Percentiles rank a stretch among this genome's conserved stretches.
Conservation (phyloP, 495 filamentous ascomycete species). For the Penicillium silybi region DNA sequence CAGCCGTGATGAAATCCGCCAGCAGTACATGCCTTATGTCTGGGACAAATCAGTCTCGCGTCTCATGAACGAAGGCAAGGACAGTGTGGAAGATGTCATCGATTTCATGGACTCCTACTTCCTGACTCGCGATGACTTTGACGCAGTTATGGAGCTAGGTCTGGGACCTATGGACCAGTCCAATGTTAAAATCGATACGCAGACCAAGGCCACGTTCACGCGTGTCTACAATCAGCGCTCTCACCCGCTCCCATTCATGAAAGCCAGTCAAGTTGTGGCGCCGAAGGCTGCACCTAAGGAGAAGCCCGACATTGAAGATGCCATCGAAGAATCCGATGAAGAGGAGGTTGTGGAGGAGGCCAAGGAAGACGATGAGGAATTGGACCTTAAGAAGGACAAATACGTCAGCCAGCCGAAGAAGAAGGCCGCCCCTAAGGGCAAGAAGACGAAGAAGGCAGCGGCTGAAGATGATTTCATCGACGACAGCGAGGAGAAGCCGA, state of each 20-base stretch:
- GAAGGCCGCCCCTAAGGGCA: slow-evolving; percentile 49
- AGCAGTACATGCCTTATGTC: slow-evolving; percentile 89
- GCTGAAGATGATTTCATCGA: slow-evolving; percentile 37
- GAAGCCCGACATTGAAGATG: slow-evolving; percentile 92
- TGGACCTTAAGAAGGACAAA: slow-evolving; percentile 89
- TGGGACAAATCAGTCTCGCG: slow-evolving; percentile 75
- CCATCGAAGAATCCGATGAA: slow-evolving; percentile 86
- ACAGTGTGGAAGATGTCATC: slow-evolving; percentile 68
- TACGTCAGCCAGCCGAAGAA: slow-evolving; percentile 87
- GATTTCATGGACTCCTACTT: slow-evolving; percentile 96
- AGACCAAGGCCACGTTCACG: slow-evolving; percentile 86
- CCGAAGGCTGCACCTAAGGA: slow-evolving; percentile 68
- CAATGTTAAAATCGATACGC: slow-evolving; percentile 70
- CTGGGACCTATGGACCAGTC: slow-evolving; percentile 77
- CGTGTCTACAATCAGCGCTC: slow-evolving; percentile 80
- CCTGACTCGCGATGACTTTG: slow-evolving; percentile 92
- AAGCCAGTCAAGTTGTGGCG: slow-evolving; percentile 71
- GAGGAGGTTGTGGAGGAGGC: slow-evolving; percentile 57
- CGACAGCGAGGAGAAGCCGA: slow-evolving; percentile 50
- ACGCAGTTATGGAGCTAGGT: slow-evolving; percentile 86
- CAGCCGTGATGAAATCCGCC: slow-evolving; percentile 90
- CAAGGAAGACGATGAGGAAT: slow-evolving; percentile 61
- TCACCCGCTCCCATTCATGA: slow-evolving; percentile 95
- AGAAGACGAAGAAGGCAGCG: slow-evolving; percentile 54
- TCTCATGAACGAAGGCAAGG: slow-evolving; percentile 69